phyloP scores from a whole-genome alignment of 2,329 filamentous ascomycete species.

The Pseudocercospora vitis region DNA sequence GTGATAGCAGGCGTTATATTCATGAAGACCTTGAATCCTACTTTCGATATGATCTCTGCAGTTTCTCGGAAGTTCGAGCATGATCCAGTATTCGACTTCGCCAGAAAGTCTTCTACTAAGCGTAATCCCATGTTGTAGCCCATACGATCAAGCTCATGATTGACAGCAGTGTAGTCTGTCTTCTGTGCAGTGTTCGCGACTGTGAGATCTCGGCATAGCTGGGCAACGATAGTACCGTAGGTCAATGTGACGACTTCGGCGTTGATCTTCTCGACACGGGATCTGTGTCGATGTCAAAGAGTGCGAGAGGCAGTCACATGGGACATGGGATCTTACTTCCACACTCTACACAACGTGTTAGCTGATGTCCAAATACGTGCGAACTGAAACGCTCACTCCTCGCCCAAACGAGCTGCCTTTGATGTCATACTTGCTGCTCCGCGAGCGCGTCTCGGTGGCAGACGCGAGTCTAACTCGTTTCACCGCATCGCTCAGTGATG shows the following conservation, averaged over 20 bases:
- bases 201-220: constrained; percentile 87
- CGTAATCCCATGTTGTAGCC: constrained; percentile 97
- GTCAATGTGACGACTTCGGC: constrained; percentile 95
- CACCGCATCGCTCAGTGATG: constrained; percentile 29
- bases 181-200: constrained; percentile 51
- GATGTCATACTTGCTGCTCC: constrained; percentile 48
- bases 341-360: constrained; percentile 63
- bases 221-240: constrained; percentile 95
- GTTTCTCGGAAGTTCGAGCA: constrained; percentile 94
- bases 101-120: constrained; percentile 94
- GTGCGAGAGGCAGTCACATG: neutral
- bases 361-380: constrained; percentile 15
- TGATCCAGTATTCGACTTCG: constrained; percentile 85
- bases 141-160: constrained; percentile 98
- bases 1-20: constrained; percentile 92
- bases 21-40: constrained; percentile 98
- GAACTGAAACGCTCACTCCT: constrained; percentile 64
- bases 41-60: constrained; percentile 95
- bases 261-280: constrained; percentile 95
- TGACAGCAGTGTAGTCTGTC: constrained; percentile 89
- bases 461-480: constrained; percentile 22
- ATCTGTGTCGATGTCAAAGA: constrained; percentile 57
- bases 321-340: constrained; percentile 70
- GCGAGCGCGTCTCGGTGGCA: constrained; percentile 21
- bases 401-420: constrained; percentile 68